Conservation (phyloP, 148 eudicot genomes). For the Cornus suecica region DNA sequence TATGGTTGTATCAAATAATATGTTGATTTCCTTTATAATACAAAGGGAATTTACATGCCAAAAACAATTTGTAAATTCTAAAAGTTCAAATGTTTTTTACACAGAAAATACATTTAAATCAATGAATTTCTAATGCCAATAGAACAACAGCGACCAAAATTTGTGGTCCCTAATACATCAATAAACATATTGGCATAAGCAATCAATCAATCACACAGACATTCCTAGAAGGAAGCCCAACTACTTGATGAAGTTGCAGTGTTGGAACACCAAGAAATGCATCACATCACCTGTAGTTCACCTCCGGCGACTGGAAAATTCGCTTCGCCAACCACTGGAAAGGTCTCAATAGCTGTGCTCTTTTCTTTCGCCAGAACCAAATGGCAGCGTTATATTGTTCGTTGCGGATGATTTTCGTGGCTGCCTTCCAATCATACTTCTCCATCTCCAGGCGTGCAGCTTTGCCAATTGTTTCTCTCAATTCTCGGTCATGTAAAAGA, state of each 20-base stretch:
- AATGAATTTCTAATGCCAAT: not conserved
- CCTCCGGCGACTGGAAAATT: slow-evolving; percentile 44
- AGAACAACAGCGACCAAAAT: not conserved
- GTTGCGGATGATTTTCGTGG: slow-evolving; percentile 62
- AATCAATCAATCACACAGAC: slow-evolving; percentile 1
- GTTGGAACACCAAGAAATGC: not conserved
- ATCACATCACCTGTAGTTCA: slow-evolving; percentile 33
- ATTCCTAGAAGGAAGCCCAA: not conserved
- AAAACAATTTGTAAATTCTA: not conserved
- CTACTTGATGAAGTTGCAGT: not conserved
- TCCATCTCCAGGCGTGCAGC: slow-evolving; percentile 90
- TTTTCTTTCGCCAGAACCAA: slow-evolving; percentile 89
- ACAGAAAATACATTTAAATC: slow-evolving; percentile 3
- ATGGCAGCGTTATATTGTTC: slow-evolving; percentile 83
- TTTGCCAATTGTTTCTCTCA: slow-evolving; percentile 60
- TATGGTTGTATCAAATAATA: too few relatives aligned
- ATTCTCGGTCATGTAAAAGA: slow-evolving; percentile 45
- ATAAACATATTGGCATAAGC: not conserved
- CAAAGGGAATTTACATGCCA: not conserved
- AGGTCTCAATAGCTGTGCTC: slow-evolving; percentile 56
- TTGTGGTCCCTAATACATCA: slow-evolving; percentile 9
- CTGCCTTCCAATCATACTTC: slow-evolving; percentile 94
- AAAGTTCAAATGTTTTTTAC: not conserved
- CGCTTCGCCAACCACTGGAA: slow-evolving; percentile 57
- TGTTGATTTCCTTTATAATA: not conserved